Base-by-base conservation (phyloP, 371 early-diverging fungal genomes). In the Mortierella sp. region DNA sequence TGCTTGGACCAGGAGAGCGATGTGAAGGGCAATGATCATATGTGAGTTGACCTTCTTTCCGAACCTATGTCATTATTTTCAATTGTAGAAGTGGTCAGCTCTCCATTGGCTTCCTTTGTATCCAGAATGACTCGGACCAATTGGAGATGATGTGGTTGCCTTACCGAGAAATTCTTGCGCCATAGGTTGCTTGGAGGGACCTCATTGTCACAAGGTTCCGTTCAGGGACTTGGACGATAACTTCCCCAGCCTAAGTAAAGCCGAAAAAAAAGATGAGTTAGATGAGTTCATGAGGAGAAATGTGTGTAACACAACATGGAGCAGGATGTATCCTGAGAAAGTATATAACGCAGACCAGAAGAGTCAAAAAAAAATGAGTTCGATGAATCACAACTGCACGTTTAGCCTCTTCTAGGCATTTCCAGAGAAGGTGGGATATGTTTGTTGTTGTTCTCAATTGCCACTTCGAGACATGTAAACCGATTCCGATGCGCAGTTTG, bases 191-290 rank as follows among this genome's bases (percentile, higher is more conserved):
- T 24, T 86, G 80, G 7, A 86, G 76, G 2, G 80, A 48, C 52
- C 82, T 86, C 73, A 86, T 88, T 11, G 92, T 90, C 14, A 93
- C 91, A 72, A 93, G 80, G 54, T 91, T 90, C 0, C 79, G 60
- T 68, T 89, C 89, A 34, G 93, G 93, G 6, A 93, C 93, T 6
- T 91, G 89, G 1, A 93, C 90, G 77, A 93, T 90, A 24, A 91
- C 89, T 76, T 93, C 92, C 9, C 93, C 93, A 52, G 90, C 90
- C 91, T 90, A 77, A 19, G 26, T 19, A 13, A 13, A 31, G 10
- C 24, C 28, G n/a, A 57, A 68, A 73, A 68, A 76, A 31, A 47
- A 26, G 14, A 52, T 38, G 42, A 11, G 0, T 31, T 54, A 14
- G 52, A 50, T 54, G 26, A 28, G 31, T 76, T 50, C 34, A 52